A percentile compares a stretch with the other conserved stretches of the same genome.
Conservation (phyloP, 2,329 filamentous ascomycete species). For the Stachybotrys chlorohalonatus region DNA sequence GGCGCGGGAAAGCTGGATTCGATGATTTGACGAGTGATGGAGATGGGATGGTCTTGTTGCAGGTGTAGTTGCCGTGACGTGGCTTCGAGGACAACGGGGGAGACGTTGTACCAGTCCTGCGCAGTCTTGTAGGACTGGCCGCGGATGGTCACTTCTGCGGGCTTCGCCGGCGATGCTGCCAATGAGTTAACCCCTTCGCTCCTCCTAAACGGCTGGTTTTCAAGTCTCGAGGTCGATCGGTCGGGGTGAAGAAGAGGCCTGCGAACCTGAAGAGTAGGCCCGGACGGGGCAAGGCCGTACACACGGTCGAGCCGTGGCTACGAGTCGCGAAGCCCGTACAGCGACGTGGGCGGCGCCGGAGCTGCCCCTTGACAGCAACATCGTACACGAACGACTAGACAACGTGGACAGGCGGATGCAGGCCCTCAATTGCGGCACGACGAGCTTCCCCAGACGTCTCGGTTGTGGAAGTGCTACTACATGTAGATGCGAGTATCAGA, state of each 20-base stretch:
- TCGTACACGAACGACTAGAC: not conserved
- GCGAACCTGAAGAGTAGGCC: slow-evolving; percentile 1
- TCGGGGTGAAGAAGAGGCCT: not conserved
- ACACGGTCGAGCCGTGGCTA: not conserved
- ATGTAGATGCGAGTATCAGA: too few species aligned
- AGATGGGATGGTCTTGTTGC: slow-evolving; percentile 81
- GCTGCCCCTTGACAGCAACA: not conserved
- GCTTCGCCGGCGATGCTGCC: not conserved
- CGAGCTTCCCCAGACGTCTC: not conserved
- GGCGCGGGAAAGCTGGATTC: slow-evolving; percentile 75
- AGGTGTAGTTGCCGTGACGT: slow-evolving; percentile 77
- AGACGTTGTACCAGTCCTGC: slow-evolving; percentile 81
- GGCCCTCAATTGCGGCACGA: not conserved
- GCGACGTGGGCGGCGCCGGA: not conserved
- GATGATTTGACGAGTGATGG: slow-evolving; percentile 85
- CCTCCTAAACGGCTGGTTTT: not conserved
- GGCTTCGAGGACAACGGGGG: slow-evolving; percentile 63
- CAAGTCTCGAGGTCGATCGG: not conserved
- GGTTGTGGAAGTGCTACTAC: too few species aligned
- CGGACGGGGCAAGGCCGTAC: not conserved
- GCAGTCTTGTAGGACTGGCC: slow-evolving; percentile 41
- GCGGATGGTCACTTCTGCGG: slow-evolving; percentile 43
- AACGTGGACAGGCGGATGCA: not conserved
- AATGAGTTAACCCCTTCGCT: not conserved
- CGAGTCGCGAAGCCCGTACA: not conserved